A percentile compares a stretch with the other conserved stretches of the same genome.
phyloP scores from a whole-genome alignment of 257 asterid species.

The Przewalskia tangutica region DNA sequence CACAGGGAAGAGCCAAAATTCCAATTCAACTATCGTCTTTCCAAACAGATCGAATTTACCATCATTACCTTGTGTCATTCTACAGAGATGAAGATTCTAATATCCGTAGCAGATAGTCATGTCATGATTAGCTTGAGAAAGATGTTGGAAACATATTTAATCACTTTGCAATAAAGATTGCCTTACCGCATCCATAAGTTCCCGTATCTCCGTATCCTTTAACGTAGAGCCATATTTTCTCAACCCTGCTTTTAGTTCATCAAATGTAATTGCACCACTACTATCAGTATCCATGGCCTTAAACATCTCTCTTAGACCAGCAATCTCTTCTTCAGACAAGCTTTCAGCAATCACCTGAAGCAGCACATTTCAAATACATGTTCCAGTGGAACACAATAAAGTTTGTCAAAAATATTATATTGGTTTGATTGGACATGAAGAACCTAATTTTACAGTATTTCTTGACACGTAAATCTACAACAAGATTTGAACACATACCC shows the following conservation, averaged over 20 bases:
- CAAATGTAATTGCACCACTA: conserved; percentile 92
- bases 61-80: neutral
- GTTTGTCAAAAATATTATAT: neutral
- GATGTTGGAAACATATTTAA: neutral
- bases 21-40: neutral
- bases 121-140: neutral
- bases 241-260: conserved; percentile 86
- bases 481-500: conserved; percentile 9
- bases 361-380: neutral
- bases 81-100: neutral
- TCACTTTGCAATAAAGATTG: conserved; percentile 1
- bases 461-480: neutral
- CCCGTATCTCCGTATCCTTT: conserved; percentile 78
- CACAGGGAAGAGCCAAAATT: neutral
- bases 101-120: neutral
- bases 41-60: neutral
- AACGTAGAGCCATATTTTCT: conserved; percentile 88
- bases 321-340: conserved; percentile 91
- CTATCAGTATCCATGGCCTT: conserved; percentile 85
- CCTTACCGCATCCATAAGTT: conserved; percentile 89
- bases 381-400: neutral
- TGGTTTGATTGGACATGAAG: neutral
- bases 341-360: conserved; percentile 86
- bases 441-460: neutral
- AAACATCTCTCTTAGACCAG: conserved; percentile 88